Conservation (phyloP, 352 stramenopile species). For the Phytopythium litorale region DNA sequence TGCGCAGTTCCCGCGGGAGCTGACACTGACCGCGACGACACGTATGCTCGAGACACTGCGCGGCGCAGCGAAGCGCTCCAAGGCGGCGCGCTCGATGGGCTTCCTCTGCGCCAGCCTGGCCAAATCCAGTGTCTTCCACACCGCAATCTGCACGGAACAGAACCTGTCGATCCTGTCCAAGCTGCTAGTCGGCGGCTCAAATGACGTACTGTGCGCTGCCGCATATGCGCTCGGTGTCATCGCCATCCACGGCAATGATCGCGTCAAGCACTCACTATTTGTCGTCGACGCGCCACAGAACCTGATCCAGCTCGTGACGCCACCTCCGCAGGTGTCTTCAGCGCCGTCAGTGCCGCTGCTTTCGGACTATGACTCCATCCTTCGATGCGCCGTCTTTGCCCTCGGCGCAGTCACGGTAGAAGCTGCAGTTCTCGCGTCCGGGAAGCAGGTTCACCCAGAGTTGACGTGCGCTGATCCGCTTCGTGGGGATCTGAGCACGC, state of each 20-base stretch:
- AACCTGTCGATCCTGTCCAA: slow-evolving; percentile 69
- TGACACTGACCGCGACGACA: slow-evolving; percentile 22
- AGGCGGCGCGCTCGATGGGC: slow-evolving; percentile 41
- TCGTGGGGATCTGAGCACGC: neutral
- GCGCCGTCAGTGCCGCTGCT: neutral
- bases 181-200: slow-evolving; percentile 49
- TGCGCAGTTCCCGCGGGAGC: slow-evolving; percentile 46
- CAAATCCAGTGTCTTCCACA: slow-evolving; percentile 46
- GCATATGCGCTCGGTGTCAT: slow-evolving; percentile 53
- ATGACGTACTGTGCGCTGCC: slow-evolving; percentile 43
- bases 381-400: slow-evolving; percentile 41
- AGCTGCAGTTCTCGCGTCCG: slow-evolving; percentile 15
- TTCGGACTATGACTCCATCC: neutral
- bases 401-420: slow-evolving; percentile 32
- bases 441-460: slow-evolving; percentile 9
- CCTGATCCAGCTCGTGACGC: slow-evolving; percentile 42
- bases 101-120: slow-evolving; percentile 57
- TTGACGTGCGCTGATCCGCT: slow-evolving; percentile 8
- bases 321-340: slow-evolving; percentile 3
- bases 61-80: slow-evolving; percentile 58
- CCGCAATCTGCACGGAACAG: slow-evolving; percentile 36
- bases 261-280: slow-evolving; percentile 44
- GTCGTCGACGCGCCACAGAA: slow-evolving; percentile 39
- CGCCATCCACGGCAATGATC: slow-evolving; percentile 27
- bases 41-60: slow-evolving; percentile 62